Base-by-base conservation (phyloP, 2,329 filamentous ascomycete genomes). In the Hysterium pulicare region DNA sequence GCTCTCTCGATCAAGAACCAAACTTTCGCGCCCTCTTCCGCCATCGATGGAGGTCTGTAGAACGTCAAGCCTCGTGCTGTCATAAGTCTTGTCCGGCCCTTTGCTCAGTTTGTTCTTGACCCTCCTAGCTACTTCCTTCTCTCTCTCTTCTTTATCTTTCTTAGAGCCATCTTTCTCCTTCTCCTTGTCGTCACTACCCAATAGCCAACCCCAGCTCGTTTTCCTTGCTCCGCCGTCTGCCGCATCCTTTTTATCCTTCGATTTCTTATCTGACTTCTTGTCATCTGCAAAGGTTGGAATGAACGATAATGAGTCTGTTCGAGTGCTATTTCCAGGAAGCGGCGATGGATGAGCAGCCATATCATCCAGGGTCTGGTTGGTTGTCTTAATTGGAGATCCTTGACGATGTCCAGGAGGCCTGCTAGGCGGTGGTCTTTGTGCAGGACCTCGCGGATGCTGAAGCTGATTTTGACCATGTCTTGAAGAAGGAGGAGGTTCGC, bases 31-130 rank as follows among this genome's bases (percentile, higher is more conserved):
- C 2, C 85, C 85, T 21, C 62, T 66, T 15, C 73, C 74, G 2
- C 76, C 72, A 38, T 97, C 91, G 60, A 94, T 90, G 0, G 90
- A 94, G 28, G 81, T 86, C 60, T 96, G 90, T 17, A 95, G 74
- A 17, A 95, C 80, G 57, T 97, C 91, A 21, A 96, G 74, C 22
- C 91, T 82, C 16, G 86, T 84, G 53, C 84, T 90, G 56, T 95
- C 90, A 50, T 90, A 84, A 3, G 51, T 41, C 44, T 67, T 66
- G 22, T 67, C 63, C 39, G 68, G 67, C 1, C 77, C 71, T 57
- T 88, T 90, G 32, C 79, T 77, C 55, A 83, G 83, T 62, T 84
- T 90, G 38, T 72, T 70, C 44, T 86, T 69, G 69, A 53, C 77
- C 72, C 69, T 69, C 61, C 67, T 66, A 15, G 64, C 58, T 26